phyloP scores from a whole-genome alignment of 331 rosid species.

The Malus hybrid region DNA sequence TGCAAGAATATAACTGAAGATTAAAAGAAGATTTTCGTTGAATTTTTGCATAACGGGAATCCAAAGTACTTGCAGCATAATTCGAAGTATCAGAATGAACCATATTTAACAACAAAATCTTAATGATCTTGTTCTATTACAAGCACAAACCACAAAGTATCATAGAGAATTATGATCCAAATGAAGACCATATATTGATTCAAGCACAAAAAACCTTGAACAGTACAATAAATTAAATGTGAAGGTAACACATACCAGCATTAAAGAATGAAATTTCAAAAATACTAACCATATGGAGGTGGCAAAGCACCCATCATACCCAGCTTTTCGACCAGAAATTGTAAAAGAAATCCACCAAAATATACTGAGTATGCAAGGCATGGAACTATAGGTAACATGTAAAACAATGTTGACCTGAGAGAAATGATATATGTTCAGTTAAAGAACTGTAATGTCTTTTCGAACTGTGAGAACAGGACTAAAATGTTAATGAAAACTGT shows the following conservation, averaged over 20 bases:
- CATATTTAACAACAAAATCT: background rate
- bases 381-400: constrained; percentile 77
- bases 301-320: constrained; percentile 99
- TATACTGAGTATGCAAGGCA: constrained; percentile 67
- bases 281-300: constrained; percentile 78
- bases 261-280: background rate
- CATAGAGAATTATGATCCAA: background rate
- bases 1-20: constrained; percentile 15
- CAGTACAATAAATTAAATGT: background rate
- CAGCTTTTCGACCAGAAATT: constrained; percentile 91
- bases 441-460: background rate
- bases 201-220: background rate
- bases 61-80: background rate
- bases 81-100: background rate
- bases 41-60: background rate
- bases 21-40: background rate
- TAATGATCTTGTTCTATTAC: background rate
- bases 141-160: background rate
- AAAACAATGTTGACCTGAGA: constrained; percentile 65
- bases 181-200: background rate
- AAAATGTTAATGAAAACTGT: background rate
- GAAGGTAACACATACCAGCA: constrained; percentile 11
- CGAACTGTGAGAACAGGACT: background rate
- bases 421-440: constrained; percentile 1
- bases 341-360: constrained; percentile 84